Evolutionary conservation across 2,329 filamentous ascomycete genomes (phyloP), one percentile per base, ranked within the genome.

Genomic region (Fusarium succisae): DNA sequence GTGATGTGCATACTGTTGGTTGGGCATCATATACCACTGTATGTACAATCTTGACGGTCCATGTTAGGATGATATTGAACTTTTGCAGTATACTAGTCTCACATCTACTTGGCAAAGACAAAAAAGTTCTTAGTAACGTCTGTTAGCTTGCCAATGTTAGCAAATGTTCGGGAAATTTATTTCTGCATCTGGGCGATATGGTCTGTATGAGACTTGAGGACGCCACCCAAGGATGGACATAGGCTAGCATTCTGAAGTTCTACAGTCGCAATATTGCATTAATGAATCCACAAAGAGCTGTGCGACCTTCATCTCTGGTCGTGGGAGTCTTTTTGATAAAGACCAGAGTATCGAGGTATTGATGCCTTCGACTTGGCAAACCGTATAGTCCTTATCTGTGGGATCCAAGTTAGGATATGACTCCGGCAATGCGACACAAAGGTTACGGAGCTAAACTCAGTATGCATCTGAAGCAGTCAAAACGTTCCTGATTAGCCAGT

Each of bases 401-500:
- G 43, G 35, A 60, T 53, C 67, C 67, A 35, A 70, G 47, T 70
- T 70, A 50, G 67, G 67, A 66, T 35, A 70, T 70, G 66, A 24
- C 45, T 35, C 69, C 68, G 70, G 58, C 39, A 28, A 72, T 72
- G 35, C 47, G 54, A 53, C 66, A 69, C 53, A 43, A 57, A 48
- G 26, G 26, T 30, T 35, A 26, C 32, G 35, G 54, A 55, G 72
- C 72, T 65, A 75, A 69, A 66, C 45, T 63, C 39, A 26, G 53
- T 17, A 64, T 63, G 56, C 44, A 44, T 47, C 43, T 61, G 60
- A 44, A 53, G 59, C 45, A 60, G 39, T 45, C 53, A 20, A 57
- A 20, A 24, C 39, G 54, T 35, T 15, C 38, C 67, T 73, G 63
- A 74, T 69, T 57, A 65, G 59, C 60, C 51, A 63, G 50, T 37